Evolutionary conservation across 805 yeast genomes (phyloP), one percentile per base, ranked within the genome.

Genomic region (Cyberlindnera euphorbiae): DNA sequence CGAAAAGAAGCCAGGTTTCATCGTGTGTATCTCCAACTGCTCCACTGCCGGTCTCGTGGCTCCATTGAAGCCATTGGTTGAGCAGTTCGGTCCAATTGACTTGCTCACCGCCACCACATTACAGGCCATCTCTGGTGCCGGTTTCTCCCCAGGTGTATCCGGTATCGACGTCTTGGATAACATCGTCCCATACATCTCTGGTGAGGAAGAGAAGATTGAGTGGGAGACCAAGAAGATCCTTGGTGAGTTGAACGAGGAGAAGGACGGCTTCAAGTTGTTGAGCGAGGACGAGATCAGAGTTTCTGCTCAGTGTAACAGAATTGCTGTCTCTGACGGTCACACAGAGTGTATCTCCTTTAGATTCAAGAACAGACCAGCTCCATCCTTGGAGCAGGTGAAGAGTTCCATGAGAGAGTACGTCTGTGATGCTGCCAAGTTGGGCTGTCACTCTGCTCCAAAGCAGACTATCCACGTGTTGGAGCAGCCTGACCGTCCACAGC

Each of bases 101-200:
- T 72, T 79, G 17, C 73, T 90, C 49, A 81, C 95, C 11, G 76
- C 95, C 32, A 86, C 97, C 37, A 93, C 98, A 12, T 64, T 93
- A 62, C 98, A 93, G 63, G 98, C 98, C 26, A 86, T 93, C 47
- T 89, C 97, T 4, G 98, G 98, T 52, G 98, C 95, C 16, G 98
- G 98, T 3, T 93, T 85, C 61, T 84, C 96, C 8, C 98, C 98
- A 33, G 98, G 98, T 60, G 95, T 89, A 38, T 79, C 96, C 16
- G 93, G 95, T 47, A 89, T 93, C 63, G 97, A 93, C 58, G 79
- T 90, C 37, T 71, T 93, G 52, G 98, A 93, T 65, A 93, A 93
- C 66, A 74, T 93, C 49, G 87, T 93, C 38, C 98, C 98, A 28
- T 93, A 69, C 72, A 93, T 93, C 56, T 71, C 88, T 47, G 97